phyloP scores from a whole-genome alignment of 768 basidiomycete genomes.

The Termitomyces eurrhizus region DNA sequence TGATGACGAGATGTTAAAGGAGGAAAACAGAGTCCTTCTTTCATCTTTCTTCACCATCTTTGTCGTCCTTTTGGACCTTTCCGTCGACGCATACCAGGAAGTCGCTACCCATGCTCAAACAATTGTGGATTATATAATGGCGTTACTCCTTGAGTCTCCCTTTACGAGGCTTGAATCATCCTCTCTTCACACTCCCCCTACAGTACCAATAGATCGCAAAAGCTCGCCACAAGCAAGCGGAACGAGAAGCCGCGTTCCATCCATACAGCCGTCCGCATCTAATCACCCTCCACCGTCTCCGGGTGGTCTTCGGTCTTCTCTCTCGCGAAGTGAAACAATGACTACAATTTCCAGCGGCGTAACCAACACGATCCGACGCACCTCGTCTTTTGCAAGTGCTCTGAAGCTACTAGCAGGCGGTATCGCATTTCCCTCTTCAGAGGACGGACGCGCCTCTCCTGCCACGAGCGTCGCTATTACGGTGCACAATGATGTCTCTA shows the following conservation, averaged over 20 bases:
- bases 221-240: constrained; percentile 32
- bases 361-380: constrained; percentile 66
- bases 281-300: constrained; percentile 43
- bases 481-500: constrained; percentile 42
- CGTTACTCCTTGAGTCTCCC: constrained; percentile 84
- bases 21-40: constrained; percentile 78
- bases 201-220: constrained; percentile 35
- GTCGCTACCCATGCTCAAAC: constrained; percentile 90
- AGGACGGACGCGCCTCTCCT: constrained; percentile 45
- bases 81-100: constrained; percentile 90
- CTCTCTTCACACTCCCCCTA: constrained; percentile 52
- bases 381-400: constrained; percentile 77
- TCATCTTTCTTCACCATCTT: constrained; percentile 96
- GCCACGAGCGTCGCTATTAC: constrained; percentile 20
- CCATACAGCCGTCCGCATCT: constrained; percentile 48
- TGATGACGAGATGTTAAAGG: constrained; percentile 61
- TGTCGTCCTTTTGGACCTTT: constrained; percentile 82
- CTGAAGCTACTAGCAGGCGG: constrained; percentile 66
- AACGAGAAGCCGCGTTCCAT: constrained; percentile 42
- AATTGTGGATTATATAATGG: constrained; percentile 89
- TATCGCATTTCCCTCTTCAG: constrained; percentile 64
- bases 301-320: constrained; percentile 37
- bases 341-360: constrained; percentile 59
- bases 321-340: constrained; percentile 61
- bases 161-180: constrained; percentile 73